Evolutionary conservation across 352 stramenopile species (phyloP).

Genomic region (Elongisporangium anandrum): DNA sequence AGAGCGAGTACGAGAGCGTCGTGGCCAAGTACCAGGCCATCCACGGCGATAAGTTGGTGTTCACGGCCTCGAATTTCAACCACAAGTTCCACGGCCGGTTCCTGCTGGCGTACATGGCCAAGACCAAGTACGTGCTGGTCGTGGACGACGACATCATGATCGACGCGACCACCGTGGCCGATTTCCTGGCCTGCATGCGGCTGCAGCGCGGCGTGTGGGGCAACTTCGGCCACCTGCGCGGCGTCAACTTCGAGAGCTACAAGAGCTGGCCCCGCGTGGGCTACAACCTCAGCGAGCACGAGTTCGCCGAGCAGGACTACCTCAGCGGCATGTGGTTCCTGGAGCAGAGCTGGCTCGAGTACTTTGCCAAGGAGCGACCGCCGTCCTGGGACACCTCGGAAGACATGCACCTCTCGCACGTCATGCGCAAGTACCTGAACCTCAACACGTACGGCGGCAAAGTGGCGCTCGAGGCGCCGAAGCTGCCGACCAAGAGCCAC

Average conservation of each 20-base stretch:
- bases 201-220: slow-evolving; percentile 37
- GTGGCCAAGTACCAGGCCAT: slow-evolving; percentile 24
- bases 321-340: slow-evolving; percentile 67
- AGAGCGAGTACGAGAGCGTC: slow-evolving; percentile 34
- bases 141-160: slow-evolving; percentile 50
- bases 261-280: slow-evolving; percentile 39
- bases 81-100: slow-evolving; percentile 53
- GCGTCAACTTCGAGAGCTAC: slow-evolving; percentile 32
- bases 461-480: slow-evolving; percentile 23
- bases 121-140: slow-evolving; percentile 45
- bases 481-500: slow-evolving; percentile 30
- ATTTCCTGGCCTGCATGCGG: slow-evolving; percentile 41
- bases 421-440: slow-evolving; percentile 64
- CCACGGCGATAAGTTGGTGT: slow-evolving; percentile 20
- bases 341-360: slow-evolving; percentile 57
- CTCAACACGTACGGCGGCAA: slow-evolving; percentile 54
- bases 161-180: slow-evolving; percentile 30
- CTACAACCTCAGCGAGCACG: slow-evolving; percentile 21
- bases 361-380: slow-evolving; percentile 51
- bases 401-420: slow-evolving; percentile 60
- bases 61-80: slow-evolving; percentile 44
- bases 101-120: slow-evolving; percentile 48
- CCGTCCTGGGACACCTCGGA: slow-evolving; percentile 50
- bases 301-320: slow-evolving; percentile 51
- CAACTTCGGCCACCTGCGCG: slow-evolving; percentile 47